phyloP scores from a whole-genome alignment of 768 basidiomycete species.

The Boletus insuetus region DNA sequence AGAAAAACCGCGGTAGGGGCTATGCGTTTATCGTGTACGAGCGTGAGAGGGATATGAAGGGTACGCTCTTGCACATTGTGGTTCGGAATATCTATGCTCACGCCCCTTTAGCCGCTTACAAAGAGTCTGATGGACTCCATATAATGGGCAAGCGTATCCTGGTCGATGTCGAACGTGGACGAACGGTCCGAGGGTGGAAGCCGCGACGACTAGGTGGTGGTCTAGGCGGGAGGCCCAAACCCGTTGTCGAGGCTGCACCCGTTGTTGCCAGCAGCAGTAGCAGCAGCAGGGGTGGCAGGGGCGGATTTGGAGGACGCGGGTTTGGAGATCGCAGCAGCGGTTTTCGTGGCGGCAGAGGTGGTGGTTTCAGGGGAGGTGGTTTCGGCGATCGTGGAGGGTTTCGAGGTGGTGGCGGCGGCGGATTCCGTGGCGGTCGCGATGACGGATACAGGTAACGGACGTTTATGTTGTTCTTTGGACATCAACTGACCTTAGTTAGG shows the following conservation, averaged over 20 bases:
- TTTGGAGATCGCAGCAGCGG: conserved; percentile 37
- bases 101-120: conserved; percentile 75
- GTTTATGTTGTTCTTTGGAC: not conserved
- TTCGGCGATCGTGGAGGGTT: conserved; percentile 42
- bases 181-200: conserved; percentile 98
- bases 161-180: conserved; percentile 96
- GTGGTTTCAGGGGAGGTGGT: conserved; percentile 46
- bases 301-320: conserved; percentile 44
- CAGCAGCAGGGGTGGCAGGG: conserved; percentile 31
- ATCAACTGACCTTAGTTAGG: conserved; percentile 32
- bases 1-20: conserved; percentile 81
- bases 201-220: conserved; percentile 96
- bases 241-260: conserved; percentile 45
- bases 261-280: conserved; percentile 23
- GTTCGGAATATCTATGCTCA: conserved; percentile 17
- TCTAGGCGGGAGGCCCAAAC: conserved; percentile 94
- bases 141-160: conserved; percentile 95
- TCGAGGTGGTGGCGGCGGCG: conserved; percentile 36
- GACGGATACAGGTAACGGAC: conserved; percentile 50
- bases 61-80: conserved; percentile 38
- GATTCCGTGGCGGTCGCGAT: conserved; percentile 38
- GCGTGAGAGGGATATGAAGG: conserved; percentile 99
- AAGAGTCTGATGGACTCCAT: conserved; percentile 95
- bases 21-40: conserved; percentile 99
- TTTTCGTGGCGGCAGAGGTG: conserved; percentile 41